Conservation (phyloP, 2,329 filamentous ascomycete genomes). For the Immersiporthe knoxdaviesiana region DNA sequence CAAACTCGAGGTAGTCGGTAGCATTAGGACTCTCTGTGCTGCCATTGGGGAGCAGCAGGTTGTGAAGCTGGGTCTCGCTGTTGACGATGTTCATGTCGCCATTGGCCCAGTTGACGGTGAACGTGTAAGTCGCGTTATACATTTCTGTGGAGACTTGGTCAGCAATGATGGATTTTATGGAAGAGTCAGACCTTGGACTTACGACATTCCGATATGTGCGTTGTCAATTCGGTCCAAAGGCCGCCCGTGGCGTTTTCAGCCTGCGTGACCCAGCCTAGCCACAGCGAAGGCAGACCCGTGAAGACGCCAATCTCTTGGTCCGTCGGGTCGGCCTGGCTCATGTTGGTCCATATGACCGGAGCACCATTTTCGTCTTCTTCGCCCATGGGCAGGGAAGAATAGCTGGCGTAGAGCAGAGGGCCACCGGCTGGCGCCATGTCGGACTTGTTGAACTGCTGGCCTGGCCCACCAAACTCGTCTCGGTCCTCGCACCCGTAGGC, state of each 20-base stretch:
- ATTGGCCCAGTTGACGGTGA: conserved; percentile 22
- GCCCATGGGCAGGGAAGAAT: conserved; percentile 27
- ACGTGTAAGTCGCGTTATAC: conserved; percentile 27
- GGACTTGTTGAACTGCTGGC: conserved; percentile 18
- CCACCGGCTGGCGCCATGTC: conserved; percentile 23
- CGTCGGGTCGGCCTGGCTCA: conserved; percentile 11
- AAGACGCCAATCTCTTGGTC: conserved; percentile 26
- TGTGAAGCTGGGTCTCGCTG: conserved; percentile 3
- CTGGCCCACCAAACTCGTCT: conserved; percentile 26
- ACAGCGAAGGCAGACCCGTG: conserved; percentile 24
- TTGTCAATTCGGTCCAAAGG: conserved; percentile 18
- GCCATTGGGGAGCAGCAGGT: conserved; percentile 22
- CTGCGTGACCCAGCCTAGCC: conserved; percentile 27
- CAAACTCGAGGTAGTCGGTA: conserved; percentile 25
- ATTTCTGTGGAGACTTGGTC: neutral
- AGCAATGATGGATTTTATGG: neutral
- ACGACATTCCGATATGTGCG: conserved; percentile 27
- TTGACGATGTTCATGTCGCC: conserved; percentile 21
- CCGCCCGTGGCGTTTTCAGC: conserved; percentile 8
- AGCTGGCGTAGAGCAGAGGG: conserved; percentile 26
- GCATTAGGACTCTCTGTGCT: conserved; percentile 20
- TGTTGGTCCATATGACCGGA: conserved; percentile 27
- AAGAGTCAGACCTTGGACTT: neutral
- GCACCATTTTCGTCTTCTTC: conserved; percentile 24
- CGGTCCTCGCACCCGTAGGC: conserved; percentile 28